Percentiles rank a stretch among this genome's conserved stretches.
Conservation (phyloP, 148 eudicot species). For the Amaranthus palmeri region DNA sequence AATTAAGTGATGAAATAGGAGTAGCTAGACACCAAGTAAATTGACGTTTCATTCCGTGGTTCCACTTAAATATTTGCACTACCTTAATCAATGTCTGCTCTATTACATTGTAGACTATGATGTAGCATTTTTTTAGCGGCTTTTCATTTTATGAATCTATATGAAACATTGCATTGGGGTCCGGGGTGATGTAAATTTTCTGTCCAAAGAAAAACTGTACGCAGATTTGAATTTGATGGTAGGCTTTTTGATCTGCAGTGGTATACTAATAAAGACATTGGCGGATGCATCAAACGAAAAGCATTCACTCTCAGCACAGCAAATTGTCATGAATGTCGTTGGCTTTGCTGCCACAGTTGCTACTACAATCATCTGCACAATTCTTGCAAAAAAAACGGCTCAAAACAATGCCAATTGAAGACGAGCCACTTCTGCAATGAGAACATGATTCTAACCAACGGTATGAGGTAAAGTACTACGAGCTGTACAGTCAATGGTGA, state of each 20-base stretch:
- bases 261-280: conserved; percentile 65
- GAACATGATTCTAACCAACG: conserved; percentile 1
- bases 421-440: conserved; percentile 24
- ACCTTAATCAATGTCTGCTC: no score
- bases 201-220: no score
- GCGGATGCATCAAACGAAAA: conserved; percentile 72
- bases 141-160: no score
- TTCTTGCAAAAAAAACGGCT: conserved; percentile 62
- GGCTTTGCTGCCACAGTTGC: conserved; percentile 61
- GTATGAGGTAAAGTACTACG: conserved; percentile 6
- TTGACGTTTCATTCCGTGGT: no score
- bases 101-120: no score
- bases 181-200: no score
- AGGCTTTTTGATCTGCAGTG: conserved; percentile 37
- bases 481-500: conserved; percentile 21
- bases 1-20: no score
- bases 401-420: conserved; percentile 21
- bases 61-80: no score
- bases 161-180: no score
- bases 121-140: no score
- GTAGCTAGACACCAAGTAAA: no score
- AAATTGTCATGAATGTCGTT: conserved; percentile 54
- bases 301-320: conserved; percentile 49
- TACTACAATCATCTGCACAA: conserved; percentile 57
- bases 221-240: background rate